Percentiles rank a stretch among this genome's conserved stretches.
Conservation (phyloP, 1,139 yeast genomes). For the Magnusiomyces suaveolens region DNA sequence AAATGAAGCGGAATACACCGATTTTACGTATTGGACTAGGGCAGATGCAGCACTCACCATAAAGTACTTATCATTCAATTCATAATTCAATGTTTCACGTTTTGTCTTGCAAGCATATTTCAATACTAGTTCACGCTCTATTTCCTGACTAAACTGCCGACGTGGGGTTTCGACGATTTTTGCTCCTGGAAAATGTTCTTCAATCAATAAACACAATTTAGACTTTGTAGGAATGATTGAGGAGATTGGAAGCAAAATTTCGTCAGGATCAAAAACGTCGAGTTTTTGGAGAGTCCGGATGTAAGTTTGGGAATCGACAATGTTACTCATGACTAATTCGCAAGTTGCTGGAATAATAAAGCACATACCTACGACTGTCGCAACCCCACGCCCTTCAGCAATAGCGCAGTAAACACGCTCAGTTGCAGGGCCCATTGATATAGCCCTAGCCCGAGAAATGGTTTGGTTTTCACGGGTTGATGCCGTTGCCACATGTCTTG, state of each 20-base stretch:
- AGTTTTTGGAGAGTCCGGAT: slow-evolving; percentile 39
- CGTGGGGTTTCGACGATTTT: slow-evolving; percentile 24
- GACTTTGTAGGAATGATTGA: slow-evolving; percentile 23
- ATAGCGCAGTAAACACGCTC: slow-evolving; percentile 28
- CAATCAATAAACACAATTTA: slow-evolving; percentile 33
- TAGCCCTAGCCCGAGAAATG: slow-evolving; percentile 8
- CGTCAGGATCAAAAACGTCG: slow-evolving; percentile 33
- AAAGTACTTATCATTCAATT: slow-evolving; percentile 21
- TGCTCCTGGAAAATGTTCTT: slow-evolving; percentile 29
- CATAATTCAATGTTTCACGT: slow-evolving; percentile 15
- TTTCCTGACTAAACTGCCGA: slow-evolving; percentile 15
- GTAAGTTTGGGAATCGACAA: slow-evolving; percentile 39
- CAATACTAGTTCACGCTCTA: slow-evolving; percentile 5
- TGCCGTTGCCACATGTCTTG: background rate
- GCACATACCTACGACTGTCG: slow-evolving; percentile 35
- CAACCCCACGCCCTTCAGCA: slow-evolving; percentile 29
- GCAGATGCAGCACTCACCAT: slow-evolving; percentile 35
- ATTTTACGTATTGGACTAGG: slow-evolving; percentile 24
- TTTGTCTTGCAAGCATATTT: slow-evolving; percentile 20
- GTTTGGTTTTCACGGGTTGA: slow-evolving; percentile 5
- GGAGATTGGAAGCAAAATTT: slow-evolving; percentile 31
- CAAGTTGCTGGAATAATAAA: slow-evolving; percentile 32
- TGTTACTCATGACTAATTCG: slow-evolving; percentile 26
- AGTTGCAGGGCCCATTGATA: slow-evolving; percentile 8
- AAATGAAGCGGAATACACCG: slow-evolving; percentile 16